Base-by-base conservation (phyloP, 2,329 filamentous ascomycete genomes). In the Calonectria honghensis region DNA sequence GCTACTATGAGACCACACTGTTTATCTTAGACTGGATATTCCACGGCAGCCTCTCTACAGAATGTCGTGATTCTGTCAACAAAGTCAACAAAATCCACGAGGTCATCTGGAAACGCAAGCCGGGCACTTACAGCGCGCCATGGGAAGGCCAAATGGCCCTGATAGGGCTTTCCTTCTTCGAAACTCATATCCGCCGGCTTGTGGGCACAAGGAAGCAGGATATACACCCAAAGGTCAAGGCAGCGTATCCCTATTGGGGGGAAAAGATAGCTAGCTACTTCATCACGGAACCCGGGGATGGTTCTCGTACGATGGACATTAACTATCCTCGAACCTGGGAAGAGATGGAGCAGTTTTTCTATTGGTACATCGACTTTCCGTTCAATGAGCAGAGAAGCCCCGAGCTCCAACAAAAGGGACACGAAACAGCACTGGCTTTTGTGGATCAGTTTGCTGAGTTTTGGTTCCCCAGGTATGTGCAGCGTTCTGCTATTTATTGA, bases 1-100 rank as follows among this genome's bases (percentile, higher is more conserved):
- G 57, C 35, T 61, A 61, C 57, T 39, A 63, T 6, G 57, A 41
- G 35, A 63, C 57, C 0, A 29, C 9, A 3, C 27, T 63, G n/a
- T 61, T 61, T 14, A 61, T 63, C 27, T 16, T 63, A n/a, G 57
- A 41, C 27, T 63, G 57, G 57, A 29, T 63, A 11, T 63, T 63
- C 9, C 13, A 63, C 16, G 37, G 35, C 1, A 63, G 37, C 6
- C n/a, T 63, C 14, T 63, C 57, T 13, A 3, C 35, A 5, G 57
- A 63, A 41, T 61, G 57, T 35, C 57, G 35, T 3, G 57, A 61
- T 16, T 61, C 57, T 2, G 57, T 61, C 2, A 61, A 61, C n/a
- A 61, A 41, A 41, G 57, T 61, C 11, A 61, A 61, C 57, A 61
- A 29, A 4, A 29, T 61, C n/a, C 35, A 61, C 27, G 37, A 37